These are phyloP conservation scores for Orychophragmus violaceus DNA, from an alignment of 345 rosid genomes.

Conservation along the genomic window DNA sequence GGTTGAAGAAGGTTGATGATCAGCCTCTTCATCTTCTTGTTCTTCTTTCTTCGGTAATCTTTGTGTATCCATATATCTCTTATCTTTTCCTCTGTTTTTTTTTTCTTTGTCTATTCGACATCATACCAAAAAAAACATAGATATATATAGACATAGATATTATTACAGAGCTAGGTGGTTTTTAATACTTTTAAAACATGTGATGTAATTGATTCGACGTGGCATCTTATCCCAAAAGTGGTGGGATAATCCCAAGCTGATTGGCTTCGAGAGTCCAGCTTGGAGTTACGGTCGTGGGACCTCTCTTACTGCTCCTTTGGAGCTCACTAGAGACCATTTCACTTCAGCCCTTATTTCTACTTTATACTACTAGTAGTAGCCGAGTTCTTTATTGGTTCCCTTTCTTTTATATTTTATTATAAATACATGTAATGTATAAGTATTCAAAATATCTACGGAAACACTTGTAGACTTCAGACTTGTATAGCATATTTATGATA, in stretches of 20 bases:
- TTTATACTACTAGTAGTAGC: constrained; percentile 10
- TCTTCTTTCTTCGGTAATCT: constrained; percentile 30
- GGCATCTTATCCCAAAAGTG: constrained; percentile 35
- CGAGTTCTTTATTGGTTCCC: background rate
- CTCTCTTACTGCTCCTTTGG: constrained; percentile 24
- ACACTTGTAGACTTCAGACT: background rate
- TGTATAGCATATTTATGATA: background rate
- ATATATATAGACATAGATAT: background rate
- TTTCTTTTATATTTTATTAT: background rate
- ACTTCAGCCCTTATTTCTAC: background rate
- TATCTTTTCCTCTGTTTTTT: constrained; percentile 26
- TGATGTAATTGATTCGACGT: constrained; percentile 16
- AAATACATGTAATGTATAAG: background rate
- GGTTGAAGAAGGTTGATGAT: constrained; percentile 7
- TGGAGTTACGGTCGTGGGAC: constrained; percentile 23
- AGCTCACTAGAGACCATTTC: constrained; percentile 12
- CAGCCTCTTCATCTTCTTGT: constrained; percentile 22
- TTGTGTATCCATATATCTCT: constrained; percentile 27
- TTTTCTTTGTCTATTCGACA: constrained; percentile 8
- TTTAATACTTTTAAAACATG: background rate
- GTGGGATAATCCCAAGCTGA: constrained; percentile 13
- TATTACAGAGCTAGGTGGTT: background rate
- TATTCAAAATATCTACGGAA: constrained; percentile 8
- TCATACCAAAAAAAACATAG: background rate
- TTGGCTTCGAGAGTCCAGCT: constrained; percentile 29